phyloP scores from a whole-genome alignment of 2,329 filamentous ascomycete genomes.

The Sphaerulina musiva region DNA sequence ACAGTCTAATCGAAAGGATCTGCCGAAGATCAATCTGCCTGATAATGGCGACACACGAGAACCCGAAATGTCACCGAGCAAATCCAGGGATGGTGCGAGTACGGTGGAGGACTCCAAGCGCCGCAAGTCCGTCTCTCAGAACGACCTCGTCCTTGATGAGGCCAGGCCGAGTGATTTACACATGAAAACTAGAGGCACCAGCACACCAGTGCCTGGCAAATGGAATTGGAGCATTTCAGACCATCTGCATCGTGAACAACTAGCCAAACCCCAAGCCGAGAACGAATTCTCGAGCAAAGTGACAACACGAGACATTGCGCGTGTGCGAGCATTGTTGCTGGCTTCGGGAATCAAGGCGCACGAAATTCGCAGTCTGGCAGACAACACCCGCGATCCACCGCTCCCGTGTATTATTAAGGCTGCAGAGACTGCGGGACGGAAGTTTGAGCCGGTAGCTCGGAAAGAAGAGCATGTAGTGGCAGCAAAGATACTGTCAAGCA shows the following conservation, averaged over 20 bases:
- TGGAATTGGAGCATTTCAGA: constrained; percentile 56
- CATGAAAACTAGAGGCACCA: constrained; percentile 2
- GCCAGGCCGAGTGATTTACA: constrained; percentile 7
- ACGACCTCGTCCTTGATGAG: constrained; percentile 28
- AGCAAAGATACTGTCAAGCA: constrained; percentile 46
- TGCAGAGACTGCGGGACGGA: constrained; percentile 33
- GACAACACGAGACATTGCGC: constrained; percentile 67
- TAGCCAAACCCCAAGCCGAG: constrained; percentile 17
- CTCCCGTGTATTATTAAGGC: constrained; percentile 36
- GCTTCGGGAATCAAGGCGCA: constrained; percentile 85
- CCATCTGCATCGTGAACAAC: constrained; percentile 32
- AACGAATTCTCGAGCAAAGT: constrained; percentile 40
- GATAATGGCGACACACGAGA: constrained; percentile 32
- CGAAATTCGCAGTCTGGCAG: constrained; percentile 64
- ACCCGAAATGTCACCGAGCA: constrained; percentile 13
- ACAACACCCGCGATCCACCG: constrained; percentile 37
- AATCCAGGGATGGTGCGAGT: constrained; percentile 1
- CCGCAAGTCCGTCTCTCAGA: constrained; percentile 26
- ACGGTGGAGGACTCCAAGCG: constrained; percentile 25
- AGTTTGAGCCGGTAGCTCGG: constrained; percentile 43
- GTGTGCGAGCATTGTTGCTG: constrained; percentile 69
- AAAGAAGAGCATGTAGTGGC: constrained; percentile 51
- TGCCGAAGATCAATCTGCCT: constrained; percentile 47
- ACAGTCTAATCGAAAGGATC: constrained; percentile 40
- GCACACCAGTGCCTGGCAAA: constrained; percentile 21